Evolutionary conservation across 805 yeast species (phyloP).

Genomic region (Candida nonsorbophila): DNA sequence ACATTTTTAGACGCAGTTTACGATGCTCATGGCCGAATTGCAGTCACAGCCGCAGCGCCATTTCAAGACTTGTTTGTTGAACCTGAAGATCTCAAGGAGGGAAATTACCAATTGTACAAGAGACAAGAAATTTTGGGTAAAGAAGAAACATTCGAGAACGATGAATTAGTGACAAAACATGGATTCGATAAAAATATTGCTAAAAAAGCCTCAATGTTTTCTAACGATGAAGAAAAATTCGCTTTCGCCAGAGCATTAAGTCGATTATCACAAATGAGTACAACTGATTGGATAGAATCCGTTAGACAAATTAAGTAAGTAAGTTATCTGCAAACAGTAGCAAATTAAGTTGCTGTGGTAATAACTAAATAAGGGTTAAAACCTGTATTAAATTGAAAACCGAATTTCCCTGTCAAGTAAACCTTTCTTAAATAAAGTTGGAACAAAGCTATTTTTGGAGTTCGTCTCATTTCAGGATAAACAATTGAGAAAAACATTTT

Average conservation of each 20-base stretch:
- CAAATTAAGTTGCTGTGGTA: no score
- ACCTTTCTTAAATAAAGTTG: no score
- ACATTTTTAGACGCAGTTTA: constrained; percentile 95
- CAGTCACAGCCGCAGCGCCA: constrained; percentile 84
- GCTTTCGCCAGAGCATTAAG: constrained; percentile 95
- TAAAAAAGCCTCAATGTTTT: constrained; percentile 69
- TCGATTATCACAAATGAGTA: constrained; percentile 89
- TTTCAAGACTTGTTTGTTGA: constrained; percentile 84
- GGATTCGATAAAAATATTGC: constrained; percentile 74
- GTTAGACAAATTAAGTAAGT: no score
- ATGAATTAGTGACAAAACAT: constrained; percentile 64
- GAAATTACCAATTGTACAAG: constrained; percentile 40
- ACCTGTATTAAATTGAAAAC: no score
- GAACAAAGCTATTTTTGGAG: no score
- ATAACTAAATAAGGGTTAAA: no score
- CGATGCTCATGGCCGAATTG: constrained; percentile 82
- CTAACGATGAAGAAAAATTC: constrained; percentile 90
- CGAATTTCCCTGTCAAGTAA: no score
- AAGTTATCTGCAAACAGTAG: no score
- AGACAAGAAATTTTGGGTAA: constrained; percentile 31
- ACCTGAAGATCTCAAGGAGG: constrained; percentile 54
- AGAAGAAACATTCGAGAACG: constrained; percentile 42
- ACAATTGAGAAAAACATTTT: no score
- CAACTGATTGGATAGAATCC: constrained; percentile 83
- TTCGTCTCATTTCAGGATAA: no score